Percentiles rank a stretch among this genome's conserved stretches.
phyloP scores from a whole-genome alignment of 2,329 filamentous ascomycete genomes.

The Cladosporium sp. region DNA sequence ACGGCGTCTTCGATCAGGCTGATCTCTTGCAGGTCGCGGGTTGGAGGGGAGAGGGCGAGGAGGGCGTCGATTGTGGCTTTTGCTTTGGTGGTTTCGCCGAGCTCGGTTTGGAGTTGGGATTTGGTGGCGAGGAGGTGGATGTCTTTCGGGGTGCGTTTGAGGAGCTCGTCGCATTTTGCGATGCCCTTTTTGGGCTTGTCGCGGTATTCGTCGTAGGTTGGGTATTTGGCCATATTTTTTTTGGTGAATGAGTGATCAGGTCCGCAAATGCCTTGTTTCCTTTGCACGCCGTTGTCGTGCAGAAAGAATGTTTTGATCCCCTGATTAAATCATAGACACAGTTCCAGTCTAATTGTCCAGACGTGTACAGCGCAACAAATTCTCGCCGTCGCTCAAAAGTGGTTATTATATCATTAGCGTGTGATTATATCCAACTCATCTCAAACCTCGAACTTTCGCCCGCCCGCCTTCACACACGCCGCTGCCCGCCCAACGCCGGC shows the following conservation, averaged over 20 bases:
- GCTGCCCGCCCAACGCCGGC: neutral
- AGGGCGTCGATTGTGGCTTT: conserved; percentile 22
- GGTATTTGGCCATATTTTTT: conserved; percentile 27
- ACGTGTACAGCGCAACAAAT: no score
- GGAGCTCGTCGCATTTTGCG: conserved; percentile 27
- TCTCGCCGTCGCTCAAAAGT: no score
- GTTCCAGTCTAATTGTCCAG: no score
- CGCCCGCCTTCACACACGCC: neutral
- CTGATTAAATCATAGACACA: no score
- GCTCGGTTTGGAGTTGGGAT: conserved; percentile 23
- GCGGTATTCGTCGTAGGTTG: conserved; percentile 28
- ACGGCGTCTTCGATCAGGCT: conserved; percentile 26
- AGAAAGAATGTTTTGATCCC: no score
- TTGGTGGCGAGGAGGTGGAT: conserved; percentile 26
- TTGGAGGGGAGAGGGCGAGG: conserved; percentile 18
- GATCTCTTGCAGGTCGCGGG: conserved; percentile 24
- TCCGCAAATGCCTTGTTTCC: neutral
- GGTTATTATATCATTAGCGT: no score
- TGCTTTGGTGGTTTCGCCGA: conserved; percentile 15
- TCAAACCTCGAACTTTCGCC: no score
- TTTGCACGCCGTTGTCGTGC: neutral
- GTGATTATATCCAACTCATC: no score
- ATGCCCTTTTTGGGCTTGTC: conserved; percentile 27
- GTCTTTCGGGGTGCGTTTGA: conserved; percentile 26
- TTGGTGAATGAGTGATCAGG: neutral